Evolutionary conservation across 139 green algal species (phyloP).

Genomic region (Coelastrella sp.): DNA sequence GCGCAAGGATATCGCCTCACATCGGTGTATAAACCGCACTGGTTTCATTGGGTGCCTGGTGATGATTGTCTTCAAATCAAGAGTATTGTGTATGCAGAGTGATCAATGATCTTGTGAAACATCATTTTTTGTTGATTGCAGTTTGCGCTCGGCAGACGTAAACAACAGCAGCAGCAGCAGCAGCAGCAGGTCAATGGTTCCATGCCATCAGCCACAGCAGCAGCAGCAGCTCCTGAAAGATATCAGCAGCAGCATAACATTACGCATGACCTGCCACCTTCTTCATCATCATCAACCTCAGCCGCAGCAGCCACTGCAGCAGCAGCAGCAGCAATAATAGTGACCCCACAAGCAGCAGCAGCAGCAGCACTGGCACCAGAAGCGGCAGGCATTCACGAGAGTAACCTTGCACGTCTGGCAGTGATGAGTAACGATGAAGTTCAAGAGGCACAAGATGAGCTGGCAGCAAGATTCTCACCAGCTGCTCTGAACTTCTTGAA

Average conservation of each 20-base stretch:
- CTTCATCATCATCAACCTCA: neutral
- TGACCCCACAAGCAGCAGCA: too few species aligned
- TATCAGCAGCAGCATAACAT: too few species aligned
- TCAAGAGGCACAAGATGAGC: constrained; percentile 45
- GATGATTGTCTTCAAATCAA: too few species aligned
- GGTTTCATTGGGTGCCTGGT: neutral
- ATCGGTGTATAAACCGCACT: too few species aligned
- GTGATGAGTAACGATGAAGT: constrained; percentile 49
- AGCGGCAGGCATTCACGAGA: constrained; percentile 17
- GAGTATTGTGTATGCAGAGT: too few species aligned
- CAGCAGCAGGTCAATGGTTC: neutral
- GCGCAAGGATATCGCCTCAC: too few species aligned
- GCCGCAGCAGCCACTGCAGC: neutral
- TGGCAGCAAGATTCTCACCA: constrained; percentile 41
- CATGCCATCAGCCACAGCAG: neutral
- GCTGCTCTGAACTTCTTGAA: constrained; percentile 43
- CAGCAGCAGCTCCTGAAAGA: neutral
- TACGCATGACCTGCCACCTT: too few species aligned
- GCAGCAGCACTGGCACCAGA: constrained; percentile 13
- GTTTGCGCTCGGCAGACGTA: constrained; percentile 49
- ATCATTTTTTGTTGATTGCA: too few species aligned
- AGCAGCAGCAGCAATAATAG: too few species aligned
- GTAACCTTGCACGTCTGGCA: constrained; percentile 31
- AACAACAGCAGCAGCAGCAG: constrained; percentile 39
- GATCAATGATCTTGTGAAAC: too few species aligned